These are phyloP conservation scores for Penicillium egyptiacum DNA, from an alignment of 495 filamentous ascomycete species.

Conservation along the genomic window DNA sequence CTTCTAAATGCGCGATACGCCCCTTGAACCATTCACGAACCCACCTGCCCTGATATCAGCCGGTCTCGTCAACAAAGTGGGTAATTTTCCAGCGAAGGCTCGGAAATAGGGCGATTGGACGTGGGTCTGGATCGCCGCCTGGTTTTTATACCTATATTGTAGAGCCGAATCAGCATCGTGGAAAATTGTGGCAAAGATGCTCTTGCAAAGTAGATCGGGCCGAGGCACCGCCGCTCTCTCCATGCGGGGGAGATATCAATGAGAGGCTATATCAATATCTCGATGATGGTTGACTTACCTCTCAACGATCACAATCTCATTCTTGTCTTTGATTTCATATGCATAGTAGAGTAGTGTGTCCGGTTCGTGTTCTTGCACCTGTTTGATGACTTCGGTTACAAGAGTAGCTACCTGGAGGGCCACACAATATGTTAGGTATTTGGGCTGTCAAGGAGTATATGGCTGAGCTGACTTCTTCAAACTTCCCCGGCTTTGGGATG, in stretches of 20 bases:
- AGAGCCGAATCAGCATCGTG: constrained; percentile 1
- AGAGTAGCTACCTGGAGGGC: constrained; percentile 24
- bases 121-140: constrained; percentile 30
- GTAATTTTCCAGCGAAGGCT: constrained; percentile 26
- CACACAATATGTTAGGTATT: neutral
- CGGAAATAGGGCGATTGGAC: constrained; percentile 30
- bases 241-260: neutral
- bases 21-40: constrained; percentile 22
- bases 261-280: neutral
- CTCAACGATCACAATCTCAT: constrained; percentile 38
- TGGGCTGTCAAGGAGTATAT: neutral
- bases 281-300: constrained; percentile 20
- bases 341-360: constrained; percentile 38
- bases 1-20: constrained; percentile 29
- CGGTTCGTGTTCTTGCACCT: constrained; percentile 35
- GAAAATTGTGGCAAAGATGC: constrained; percentile 1
- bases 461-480: constrained; percentile 28
- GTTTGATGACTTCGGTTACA: constrained; percentile 26
- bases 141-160: constrained; percentile 32
- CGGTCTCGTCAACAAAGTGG: constrained; percentile 27
- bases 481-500: constrained; percentile 34
- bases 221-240: constrained; percentile 19
- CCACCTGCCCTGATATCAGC: constrained; percentile 29
- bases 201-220: constrained; percentile 6
- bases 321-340: constrained; percentile 26